phyloP scores from a whole-genome alignment of 768 basidiomycete species.

The Calocera cornea region DNA sequence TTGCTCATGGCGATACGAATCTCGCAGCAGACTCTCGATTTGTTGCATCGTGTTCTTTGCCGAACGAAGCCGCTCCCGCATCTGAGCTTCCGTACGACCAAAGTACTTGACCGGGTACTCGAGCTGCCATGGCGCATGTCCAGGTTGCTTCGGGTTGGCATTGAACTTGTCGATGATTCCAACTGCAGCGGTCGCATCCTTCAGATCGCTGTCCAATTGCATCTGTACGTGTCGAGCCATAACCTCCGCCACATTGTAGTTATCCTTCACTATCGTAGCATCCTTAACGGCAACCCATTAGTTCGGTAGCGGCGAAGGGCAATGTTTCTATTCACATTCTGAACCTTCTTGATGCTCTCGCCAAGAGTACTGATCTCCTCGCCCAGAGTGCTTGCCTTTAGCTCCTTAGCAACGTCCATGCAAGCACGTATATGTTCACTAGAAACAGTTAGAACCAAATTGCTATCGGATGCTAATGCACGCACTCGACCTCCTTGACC shows the following conservation, averaged over 20 bases:
- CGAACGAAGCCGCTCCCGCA: not conserved
- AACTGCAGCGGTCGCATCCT: not conserved
- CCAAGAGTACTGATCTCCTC: not conserved
- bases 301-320: not conserved
- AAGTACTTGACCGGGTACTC: constrained; percentile 1
- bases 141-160: not conserved
- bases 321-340: not conserved
- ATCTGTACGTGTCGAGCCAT: not conserved
- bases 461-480: not conserved
- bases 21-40: not conserved
- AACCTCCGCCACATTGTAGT: not conserved
- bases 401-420: not conserved
- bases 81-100: not conserved
- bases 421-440: not conserved
- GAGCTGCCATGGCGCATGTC: not conserved
- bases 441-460: not conserved
- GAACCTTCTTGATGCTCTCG: not conserved
- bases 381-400: not conserved
- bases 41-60: constrained; percentile 3
- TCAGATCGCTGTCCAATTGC: not conserved
- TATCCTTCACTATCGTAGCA: constrained; percentile 1
- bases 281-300: not conserved
- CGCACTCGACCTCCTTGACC: not conserved
- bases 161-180: constrained; percentile 1
- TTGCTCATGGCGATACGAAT: constrained; percentile 2